Percentiles rank a stretch among this genome's conserved stretches.
Evolutionary conservation across 495 filamentous ascomycete species (phyloP).

Genomic region (Podospora fimiseda): DNA sequence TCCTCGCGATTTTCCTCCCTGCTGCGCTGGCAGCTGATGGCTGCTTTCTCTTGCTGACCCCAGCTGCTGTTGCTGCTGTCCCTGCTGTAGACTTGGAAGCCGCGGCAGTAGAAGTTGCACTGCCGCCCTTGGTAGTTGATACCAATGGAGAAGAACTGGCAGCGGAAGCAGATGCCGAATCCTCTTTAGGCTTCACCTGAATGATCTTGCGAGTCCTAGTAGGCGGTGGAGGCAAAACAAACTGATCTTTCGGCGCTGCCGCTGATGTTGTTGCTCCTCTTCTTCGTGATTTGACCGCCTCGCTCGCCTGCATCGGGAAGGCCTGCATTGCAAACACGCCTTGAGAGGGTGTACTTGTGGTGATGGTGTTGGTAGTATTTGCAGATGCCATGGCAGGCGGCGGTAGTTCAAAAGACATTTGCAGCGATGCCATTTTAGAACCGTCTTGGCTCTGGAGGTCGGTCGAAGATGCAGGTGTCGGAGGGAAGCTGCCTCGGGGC

Average conservation of each 20-base stretch:
- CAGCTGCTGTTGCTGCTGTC: slow-evolving; percentile 27
- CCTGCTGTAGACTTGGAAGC: slow-evolving; percentile 10
- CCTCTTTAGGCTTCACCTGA: slow-evolving; percentile 78
- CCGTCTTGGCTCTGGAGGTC: slow-evolving; percentile 76
- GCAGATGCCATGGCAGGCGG: slow-evolving; percentile 62
- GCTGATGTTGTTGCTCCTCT: slow-evolving; percentile 44
- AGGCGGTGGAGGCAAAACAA: slow-evolving; percentile 84
- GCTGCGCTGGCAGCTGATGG: slow-evolving; percentile 67
- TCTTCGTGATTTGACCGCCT: slow-evolving; percentile 51
- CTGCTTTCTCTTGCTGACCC: slow-evolving; percentile 64
- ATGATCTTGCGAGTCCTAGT: slow-evolving; percentile 93
- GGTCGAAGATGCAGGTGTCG: slow-evolving; percentile 78
- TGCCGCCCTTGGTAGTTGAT: neutral
- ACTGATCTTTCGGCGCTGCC: slow-evolving; percentile 50
- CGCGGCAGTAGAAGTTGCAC: slow-evolving; percentile 16
- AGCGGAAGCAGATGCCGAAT: slow-evolving; percentile 24
- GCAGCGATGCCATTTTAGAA: slow-evolving; percentile 45
- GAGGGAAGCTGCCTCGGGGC: slow-evolving; percentile 65
- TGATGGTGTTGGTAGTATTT: slow-evolving; percentile 21
- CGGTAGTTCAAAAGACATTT: slow-evolving; percentile 66
- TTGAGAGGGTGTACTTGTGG: slow-evolving; percentile 27
- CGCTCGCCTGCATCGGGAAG: slow-evolving; percentile 46
- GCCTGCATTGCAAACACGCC: slow-evolving; percentile 22
- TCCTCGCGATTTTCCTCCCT: slow-evolving; percentile 85
- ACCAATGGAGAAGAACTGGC: neutral